Conservation (phyloP, 106 monocot genomes). For the Gastrodia elata region DNA sequence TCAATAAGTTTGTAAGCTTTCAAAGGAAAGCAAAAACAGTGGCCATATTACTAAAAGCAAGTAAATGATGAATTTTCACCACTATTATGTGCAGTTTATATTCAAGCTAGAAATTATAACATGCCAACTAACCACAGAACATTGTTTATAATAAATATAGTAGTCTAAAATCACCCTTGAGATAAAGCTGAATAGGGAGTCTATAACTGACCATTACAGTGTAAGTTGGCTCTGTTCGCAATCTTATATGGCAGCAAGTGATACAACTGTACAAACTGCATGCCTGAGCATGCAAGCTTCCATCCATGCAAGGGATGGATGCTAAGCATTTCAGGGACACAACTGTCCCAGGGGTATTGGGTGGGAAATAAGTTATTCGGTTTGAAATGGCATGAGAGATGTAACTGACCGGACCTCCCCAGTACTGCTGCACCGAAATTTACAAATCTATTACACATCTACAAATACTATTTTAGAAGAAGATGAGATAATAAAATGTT, state of each 20-base stretch:
- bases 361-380: conserved; percentile 34
- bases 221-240: conserved; percentile 35
- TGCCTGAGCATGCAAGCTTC: conserved; percentile 44
- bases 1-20: not conserved
- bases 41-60: not conserved
- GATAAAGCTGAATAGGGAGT: conserved; percentile 30
- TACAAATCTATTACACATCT: conserved; percentile 41
- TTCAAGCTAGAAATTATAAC: not conserved
- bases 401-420: conserved; percentile 42
- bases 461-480: not conserved
- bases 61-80: not conserved
- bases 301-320: conserved; percentile 31
- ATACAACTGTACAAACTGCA: conserved; percentile 24
- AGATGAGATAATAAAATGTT: not conserved
- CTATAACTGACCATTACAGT: conserved; percentile 80
- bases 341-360: conserved; percentile 27
- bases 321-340: conserved; percentile 24
- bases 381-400: conserved; percentile 32
- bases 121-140: not conserved
- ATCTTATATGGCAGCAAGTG: conserved; percentile 32
- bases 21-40: not conserved
- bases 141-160: not conserved
- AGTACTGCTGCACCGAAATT: conserved; percentile 71
- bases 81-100: not conserved
- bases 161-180: conserved; percentile 11